phyloP scores from a whole-genome alignment of 352 stramenopile species.

The Peronospora destructor region DNA sequence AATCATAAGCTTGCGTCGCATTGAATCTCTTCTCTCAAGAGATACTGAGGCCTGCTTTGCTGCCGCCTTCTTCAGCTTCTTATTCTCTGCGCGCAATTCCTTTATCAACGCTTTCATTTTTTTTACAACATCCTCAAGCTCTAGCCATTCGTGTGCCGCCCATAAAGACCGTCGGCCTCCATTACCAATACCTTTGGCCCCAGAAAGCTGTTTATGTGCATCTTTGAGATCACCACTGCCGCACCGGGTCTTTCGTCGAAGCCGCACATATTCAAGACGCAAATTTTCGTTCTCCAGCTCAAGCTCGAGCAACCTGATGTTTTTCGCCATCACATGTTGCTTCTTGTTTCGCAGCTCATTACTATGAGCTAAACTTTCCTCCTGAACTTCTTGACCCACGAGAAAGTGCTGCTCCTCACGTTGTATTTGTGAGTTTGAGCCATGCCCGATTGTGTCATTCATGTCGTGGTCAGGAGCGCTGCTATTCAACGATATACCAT shows the following conservation, averaged over 20 bases:
- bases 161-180: conserved; percentile 9
- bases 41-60: conserved; percentile 27
- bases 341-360: conserved; percentile 49
- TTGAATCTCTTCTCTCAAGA: conserved; percentile 33
- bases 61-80: conserved; percentile 36
- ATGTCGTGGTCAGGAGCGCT: conserved; percentile 10
- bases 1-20: conserved; percentile 46
- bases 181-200: conserved; percentile 4
- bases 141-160: conserved; percentile 35
- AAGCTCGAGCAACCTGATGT: conserved; percentile 58
- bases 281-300: conserved; percentile 66
- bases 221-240: conserved; percentile 4
- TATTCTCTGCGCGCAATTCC: conserved; percentile 68
- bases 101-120: conserved; percentile 83
- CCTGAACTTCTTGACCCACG: conserved; percentile 32
- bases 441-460: conserved; percentile 2
- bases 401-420: conserved; percentile 51
- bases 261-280: conserved; percentile 48
- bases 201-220: conserved; percentile 6
- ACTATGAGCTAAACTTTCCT: conserved; percentile 37
- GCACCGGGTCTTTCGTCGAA: conserved; percentile 37
- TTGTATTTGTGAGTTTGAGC: conserved; percentile 17
- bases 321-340: conserved; percentile 43
- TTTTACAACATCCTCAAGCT: conserved; percentile 69
- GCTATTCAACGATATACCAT: conserved; percentile 18